phyloP scores from a whole-genome alignment of 2,329 filamentous ascomycete genomes.

The Pseudogymnoascus sp. region DNA sequence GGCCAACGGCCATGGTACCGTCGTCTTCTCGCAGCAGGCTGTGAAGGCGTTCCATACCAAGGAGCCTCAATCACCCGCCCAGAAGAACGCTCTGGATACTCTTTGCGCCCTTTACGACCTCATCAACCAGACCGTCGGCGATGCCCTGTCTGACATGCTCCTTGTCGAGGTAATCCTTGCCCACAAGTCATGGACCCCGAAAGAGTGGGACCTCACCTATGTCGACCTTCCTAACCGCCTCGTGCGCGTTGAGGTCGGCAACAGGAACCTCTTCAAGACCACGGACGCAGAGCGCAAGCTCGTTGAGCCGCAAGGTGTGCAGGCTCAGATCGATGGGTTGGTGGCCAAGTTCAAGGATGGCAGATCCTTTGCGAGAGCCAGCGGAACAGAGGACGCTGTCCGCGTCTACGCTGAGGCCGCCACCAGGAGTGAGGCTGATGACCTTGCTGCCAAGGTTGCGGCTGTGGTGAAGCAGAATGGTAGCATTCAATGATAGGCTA shows the following conservation, averaged over 20 bases:
- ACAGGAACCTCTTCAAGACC: slow-evolving; percentile 84
- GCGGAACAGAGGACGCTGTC: slow-evolving; percentile 92
- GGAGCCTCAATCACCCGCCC: slow-evolving; percentile 81
- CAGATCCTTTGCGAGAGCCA: slow-evolving; percentile 82
- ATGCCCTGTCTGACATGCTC: slow-evolving; percentile 91
- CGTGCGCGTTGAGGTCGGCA: slow-evolving; percentile 80
- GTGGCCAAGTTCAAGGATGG: slow-evolving; percentile 89
- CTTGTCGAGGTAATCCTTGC: slow-evolving; percentile 93
- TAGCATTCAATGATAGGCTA: slow-evolving; percentile 10
- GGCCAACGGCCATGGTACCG: slow-evolving; percentile 94
- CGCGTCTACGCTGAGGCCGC: slow-evolving; percentile 93
- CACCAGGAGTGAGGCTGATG: slow-evolving; percentile 80
- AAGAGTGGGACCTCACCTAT: slow-evolving; percentile 90
- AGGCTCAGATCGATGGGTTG: slow-evolving; percentile 76
- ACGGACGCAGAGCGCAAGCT: slow-evolving; percentile 88
- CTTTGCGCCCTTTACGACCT: slow-evolving; percentile 77
- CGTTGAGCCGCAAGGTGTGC: slow-evolving; percentile 66
- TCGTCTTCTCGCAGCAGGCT: slow-evolving; percentile 84
- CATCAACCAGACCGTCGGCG: slow-evolving; percentile 97
- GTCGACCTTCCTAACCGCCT: slow-evolving; percentile 89
- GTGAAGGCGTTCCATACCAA: slow-evolving; percentile 68
- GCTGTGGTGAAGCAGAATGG: slow-evolving; percentile 21
- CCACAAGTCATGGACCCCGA: slow-evolving; percentile 83
- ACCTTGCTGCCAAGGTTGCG: slow-evolving; percentile 73
- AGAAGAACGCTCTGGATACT: slow-evolving; percentile 80